phyloP scores from a whole-genome alignment of 768 basidiomycete genomes.

The Lyophyllum semitale region DNA sequence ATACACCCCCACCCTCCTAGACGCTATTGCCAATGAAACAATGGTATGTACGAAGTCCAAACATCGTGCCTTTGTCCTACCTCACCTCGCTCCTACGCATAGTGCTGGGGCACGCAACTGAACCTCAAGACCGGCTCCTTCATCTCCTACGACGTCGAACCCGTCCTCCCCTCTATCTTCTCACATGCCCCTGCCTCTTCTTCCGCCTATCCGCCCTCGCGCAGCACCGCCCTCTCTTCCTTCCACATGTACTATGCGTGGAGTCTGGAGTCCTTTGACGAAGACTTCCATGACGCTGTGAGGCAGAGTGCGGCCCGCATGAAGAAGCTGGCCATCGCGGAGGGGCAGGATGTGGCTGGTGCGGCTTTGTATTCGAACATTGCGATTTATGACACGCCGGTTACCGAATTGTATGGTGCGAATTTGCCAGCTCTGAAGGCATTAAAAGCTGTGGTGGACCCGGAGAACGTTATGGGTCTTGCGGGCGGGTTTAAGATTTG shows the following conservation, averaged over 20 bases:
- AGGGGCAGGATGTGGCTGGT: slow-evolving; percentile 38
- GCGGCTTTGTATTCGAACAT: slow-evolving; percentile 61
- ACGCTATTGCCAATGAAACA: slow-evolving; percentile 46
- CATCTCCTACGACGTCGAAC: slow-evolving; percentile 53
- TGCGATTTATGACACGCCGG: slow-evolving; percentile 51
- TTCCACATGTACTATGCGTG: slow-evolving; percentile 52
- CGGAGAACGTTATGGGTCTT: slow-evolving; percentile 61
- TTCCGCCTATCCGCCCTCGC: slow-evolving; percentile 51
- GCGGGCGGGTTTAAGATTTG: slow-evolving; percentile 67
- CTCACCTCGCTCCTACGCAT: background rate
- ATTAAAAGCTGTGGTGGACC: slow-evolving; percentile 53
- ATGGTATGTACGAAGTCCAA: slow-evolving; percentile 24
- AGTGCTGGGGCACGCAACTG: slow-evolving; percentile 48
- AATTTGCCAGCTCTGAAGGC: slow-evolving; percentile 42
- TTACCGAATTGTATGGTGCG: slow-evolving; percentile 50
- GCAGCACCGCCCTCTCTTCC: slow-evolving; percentile 39
- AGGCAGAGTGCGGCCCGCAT: slow-evolving; percentile 40
- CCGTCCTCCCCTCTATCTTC: slow-evolving; percentile 45
- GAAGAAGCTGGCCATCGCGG: slow-evolving; percentile 33
- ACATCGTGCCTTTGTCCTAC: background rate
- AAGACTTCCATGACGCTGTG: slow-evolving; percentile 40
- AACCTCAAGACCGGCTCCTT: slow-evolving; percentile 27
- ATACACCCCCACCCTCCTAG: slow-evolving; percentile 36
- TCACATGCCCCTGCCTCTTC: slow-evolving; percentile 28
- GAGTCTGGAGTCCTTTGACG: slow-evolving; percentile 36